phyloP scores from a whole-genome alignment of 768 basidiomycete species.

The Auriscalpium microsporum region DNA sequence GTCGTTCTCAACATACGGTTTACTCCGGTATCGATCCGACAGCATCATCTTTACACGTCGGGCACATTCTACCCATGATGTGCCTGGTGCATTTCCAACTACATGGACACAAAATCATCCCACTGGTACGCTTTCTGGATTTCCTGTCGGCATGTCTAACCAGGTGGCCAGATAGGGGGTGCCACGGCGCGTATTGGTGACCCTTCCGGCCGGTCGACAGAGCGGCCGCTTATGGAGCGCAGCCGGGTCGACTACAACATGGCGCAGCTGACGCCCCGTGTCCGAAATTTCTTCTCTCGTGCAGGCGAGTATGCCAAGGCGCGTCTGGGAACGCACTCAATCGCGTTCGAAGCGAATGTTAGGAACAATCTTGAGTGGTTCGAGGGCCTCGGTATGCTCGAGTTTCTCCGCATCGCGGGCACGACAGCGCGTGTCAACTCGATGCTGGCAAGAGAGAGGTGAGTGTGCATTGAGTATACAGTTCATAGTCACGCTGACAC shows the following conservation, averaged over 20 bases:
- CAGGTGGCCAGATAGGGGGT: slow-evolving; percentile 68
- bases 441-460: slow-evolving; percentile 92
- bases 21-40: slow-evolving; percentile 95
- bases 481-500: neutral
- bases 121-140: slow-evolving; percentile 53
- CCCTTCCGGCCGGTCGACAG: slow-evolving; percentile 81
- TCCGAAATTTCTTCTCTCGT: slow-evolving; percentile 64
- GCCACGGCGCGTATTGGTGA: slow-evolving; percentile 97
- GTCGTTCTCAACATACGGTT: slow-evolving; percentile 35
- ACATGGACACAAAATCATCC: slow-evolving; percentile 74
- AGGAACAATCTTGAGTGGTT: slow-evolving; percentile 74
- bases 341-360: slow-evolving; percentile 31
- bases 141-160: neutral
- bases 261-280: slow-evolving; percentile 46
- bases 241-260: slow-evolving; percentile 62
- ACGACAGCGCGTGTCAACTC: slow-evolving; percentile 73
- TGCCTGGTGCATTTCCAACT: slow-evolving; percentile 82
- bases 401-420: slow-evolving; percentile 80
- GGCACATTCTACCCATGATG: slow-evolving; percentile 86
- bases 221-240: slow-evolving; percentile 61
- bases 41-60: slow-evolving; percentile 82
- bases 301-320: slow-evolving; percentile 52
- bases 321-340: slow-evolving; percentile 7
- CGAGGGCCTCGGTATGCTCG: slow-evolving; percentile 59
- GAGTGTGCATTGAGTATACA: slow-evolving; percentile 10